Percentiles rank a stretch among this genome's conserved stretches.
phyloP scores from a whole-genome alignment of 306 rosid species.

The Vigna nakashimae region DNA sequence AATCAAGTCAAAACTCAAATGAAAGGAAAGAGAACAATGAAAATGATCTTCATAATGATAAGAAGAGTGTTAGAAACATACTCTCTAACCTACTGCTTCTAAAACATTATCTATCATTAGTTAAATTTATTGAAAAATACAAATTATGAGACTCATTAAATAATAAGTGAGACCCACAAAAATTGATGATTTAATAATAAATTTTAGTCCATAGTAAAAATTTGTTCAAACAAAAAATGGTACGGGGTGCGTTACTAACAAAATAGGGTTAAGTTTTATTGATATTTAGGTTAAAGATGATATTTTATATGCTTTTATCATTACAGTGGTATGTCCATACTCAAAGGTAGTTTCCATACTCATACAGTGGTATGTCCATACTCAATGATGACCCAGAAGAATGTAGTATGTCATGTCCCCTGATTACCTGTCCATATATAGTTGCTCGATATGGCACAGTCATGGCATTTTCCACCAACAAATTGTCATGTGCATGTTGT shows the following conservation, averaged over 20 bases:
- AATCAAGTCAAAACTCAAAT: conserved; percentile 20
- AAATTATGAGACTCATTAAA: background rate
- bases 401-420: conserved; percentile 23
- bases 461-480: conserved; percentile 74
- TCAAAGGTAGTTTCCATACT: too few species aligned
- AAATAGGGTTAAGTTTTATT: too few species aligned
- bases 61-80: background rate
- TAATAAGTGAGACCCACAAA: background rate
- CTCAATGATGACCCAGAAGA: conserved; percentile 11
- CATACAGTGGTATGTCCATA: too few species aligned
- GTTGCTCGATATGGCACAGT: conserved; percentile 87
- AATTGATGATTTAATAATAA: background rate
- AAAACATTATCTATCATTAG: background rate
- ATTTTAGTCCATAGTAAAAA: background rate
- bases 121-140: background rate
- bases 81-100: background rate
- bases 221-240: background rate
- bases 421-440: conserved; percentile 79
- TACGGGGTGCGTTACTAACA: background rate
- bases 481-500: conserved; percentile 84
- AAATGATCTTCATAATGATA: conserved; percentile 17
- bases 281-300: too few species aligned
- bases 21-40: background rate
- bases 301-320: too few species aligned
- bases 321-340: too few species aligned